These are phyloP conservation scores for Candida arabinofermentans DNA, from an alignment of 805 yeast species.

Conservation along the genomic window DNA sequence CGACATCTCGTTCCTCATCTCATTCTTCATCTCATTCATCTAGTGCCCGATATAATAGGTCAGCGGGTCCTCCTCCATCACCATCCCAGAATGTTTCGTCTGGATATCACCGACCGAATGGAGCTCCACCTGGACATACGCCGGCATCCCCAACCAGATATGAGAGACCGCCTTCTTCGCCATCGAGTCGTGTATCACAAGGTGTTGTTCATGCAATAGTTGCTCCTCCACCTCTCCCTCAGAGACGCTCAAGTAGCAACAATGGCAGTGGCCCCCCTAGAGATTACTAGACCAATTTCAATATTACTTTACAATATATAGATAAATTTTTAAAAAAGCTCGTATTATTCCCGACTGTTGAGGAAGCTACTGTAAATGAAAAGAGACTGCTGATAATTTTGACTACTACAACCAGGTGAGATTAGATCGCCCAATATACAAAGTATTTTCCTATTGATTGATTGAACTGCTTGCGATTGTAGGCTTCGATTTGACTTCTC, in stretches of 20 bases:
- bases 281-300: too few species aligned
- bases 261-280: background rate
- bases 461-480: too few species aligned
- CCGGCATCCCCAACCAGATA: background rate
- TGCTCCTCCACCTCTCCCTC: constrained; percentile 15
- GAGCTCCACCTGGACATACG: background rate
- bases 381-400: too few species aligned
- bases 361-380: too few species aligned
- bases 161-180: background rate
- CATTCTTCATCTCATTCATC: background rate
- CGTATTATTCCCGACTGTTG: too few species aligned
- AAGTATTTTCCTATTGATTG: too few species aligned
- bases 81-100: background rate
- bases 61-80: constrained; percentile 5
- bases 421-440: too few species aligned
- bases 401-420: too few species aligned
- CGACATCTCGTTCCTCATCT: background rate
- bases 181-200: constrained; percentile 1
- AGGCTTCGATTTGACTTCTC: too few species aligned
- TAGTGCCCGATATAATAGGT: background rate
- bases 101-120: background rate
- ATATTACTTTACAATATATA: too few species aligned
- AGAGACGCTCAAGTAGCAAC: constrained; percentile 1
- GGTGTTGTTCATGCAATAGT: constrained; percentile 10
- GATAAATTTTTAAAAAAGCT: too few species aligned